Evolutionary conservation across 306 rosid genomes (phyloP).

Genomic region (Vicia faba): DNA sequence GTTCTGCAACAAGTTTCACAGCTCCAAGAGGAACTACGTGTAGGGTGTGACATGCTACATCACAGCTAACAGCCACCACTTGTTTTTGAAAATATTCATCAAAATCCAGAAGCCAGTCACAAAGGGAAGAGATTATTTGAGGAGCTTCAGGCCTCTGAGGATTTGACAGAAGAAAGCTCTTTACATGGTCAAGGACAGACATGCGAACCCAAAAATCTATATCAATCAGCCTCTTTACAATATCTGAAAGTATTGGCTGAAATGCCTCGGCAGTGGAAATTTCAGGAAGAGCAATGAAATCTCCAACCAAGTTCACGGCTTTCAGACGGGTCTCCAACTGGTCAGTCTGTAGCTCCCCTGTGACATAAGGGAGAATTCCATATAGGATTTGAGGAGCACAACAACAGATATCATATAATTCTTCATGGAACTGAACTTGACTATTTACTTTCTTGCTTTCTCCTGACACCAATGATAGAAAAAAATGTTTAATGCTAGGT

Average conservation of each 20-base stretch:
- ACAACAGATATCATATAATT: conserved; percentile 78
- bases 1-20: conserved; percentile 84
- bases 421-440: conserved; percentile 73
- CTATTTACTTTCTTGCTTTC: conserved; percentile 59
- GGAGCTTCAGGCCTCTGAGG: conserved; percentile 76
- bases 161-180: conserved; percentile 78
- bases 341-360: conserved; percentile 89
- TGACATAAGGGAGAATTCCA: conserved; percentile 75
- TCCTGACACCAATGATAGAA: conserved; percentile 75
- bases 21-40: conserved; percentile 68
- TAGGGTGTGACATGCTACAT: conserved; percentile 67
- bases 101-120: conserved; percentile 81
- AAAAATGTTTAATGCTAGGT: conserved; percentile 68
- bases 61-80: conserved; percentile 90
- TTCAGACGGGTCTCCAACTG: conserved; percentile 83
- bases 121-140: conserved; percentile 75
- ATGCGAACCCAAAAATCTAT: conserved; percentile 69
- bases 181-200: conserved; percentile 74
- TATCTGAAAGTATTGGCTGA: conserved; percentile 86
- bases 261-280: conserved; percentile 67
- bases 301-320: conserved; percentile 89
- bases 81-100: conserved; percentile 87
- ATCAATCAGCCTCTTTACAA: conserved; percentile 87
- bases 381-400: conserved; percentile 81
- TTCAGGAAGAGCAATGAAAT: conserved; percentile 74